A percentile compares a stretch with the other conserved stretches of the same genome.
Conservation (phyloP, 306 rosid genomes). For the Prunus mongolica region DNA sequence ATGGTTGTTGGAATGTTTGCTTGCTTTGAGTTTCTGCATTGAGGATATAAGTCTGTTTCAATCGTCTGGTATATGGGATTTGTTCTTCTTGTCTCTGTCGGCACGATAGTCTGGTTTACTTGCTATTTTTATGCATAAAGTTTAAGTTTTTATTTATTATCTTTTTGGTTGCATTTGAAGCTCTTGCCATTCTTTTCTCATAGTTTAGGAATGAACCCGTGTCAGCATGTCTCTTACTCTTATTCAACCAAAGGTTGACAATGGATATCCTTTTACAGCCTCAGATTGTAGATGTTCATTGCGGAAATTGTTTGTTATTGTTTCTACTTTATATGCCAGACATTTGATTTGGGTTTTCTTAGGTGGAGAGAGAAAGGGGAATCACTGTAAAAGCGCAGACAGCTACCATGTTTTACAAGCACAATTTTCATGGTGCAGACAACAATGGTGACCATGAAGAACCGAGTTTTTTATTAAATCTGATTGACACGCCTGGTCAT, state of each 20-base stretch:
- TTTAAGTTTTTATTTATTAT: neutral
- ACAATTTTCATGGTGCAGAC: constrained; percentile 26
- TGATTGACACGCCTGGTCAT: constrained; percentile 91
- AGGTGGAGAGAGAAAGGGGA: constrained; percentile 97
- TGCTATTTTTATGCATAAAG: neutral
- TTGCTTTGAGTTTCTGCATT: constrained; percentile 1
- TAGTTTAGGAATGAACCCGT: neutral
- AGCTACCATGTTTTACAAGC: constrained; percentile 84
- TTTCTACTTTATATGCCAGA: neutral
- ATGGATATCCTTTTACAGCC: neutral
- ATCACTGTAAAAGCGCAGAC: constrained; percentile 96
- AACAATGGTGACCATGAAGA: constrained; percentile 30
- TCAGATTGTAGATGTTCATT: neutral
- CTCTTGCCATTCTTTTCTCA: neutral
- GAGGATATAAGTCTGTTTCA: neutral
- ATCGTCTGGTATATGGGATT: neutral
- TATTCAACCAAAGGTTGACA: neutral
- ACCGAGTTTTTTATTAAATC: constrained; percentile 52
- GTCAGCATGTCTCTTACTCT: too few species aligned
- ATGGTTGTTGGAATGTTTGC: constrained; percentile 10
- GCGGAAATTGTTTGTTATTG: neutral
- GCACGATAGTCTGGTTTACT: neutral
- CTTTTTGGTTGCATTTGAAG: neutral
- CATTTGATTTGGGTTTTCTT: constrained; percentile 25
- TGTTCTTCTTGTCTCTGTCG: neutral